Evolutionary conservation across 805 yeast species (phyloP).

Genomic region (Cyberlindnera amylophila): DNA sequence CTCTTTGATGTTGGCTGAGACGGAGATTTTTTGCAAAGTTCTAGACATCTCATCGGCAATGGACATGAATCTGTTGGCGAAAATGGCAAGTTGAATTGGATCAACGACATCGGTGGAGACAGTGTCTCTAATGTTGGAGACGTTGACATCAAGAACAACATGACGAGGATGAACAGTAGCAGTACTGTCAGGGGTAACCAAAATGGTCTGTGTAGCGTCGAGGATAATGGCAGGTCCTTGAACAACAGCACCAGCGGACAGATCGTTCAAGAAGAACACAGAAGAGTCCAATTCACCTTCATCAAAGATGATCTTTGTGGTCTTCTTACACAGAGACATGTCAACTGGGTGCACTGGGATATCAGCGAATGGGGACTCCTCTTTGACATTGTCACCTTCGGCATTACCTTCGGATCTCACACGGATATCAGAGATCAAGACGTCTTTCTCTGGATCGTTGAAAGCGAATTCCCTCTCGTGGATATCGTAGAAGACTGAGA

Average conservation of each 20-base stretch:
- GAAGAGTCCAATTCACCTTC: conserved; percentile 31
- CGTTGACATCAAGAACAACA: conserved; percentile 28
- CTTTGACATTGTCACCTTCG: conserved; percentile 13
- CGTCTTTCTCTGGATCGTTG: conserved; percentile 32
- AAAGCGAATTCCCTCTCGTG: conserved; percentile 37
- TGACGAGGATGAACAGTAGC: conserved; percentile 37
- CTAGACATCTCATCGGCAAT: conserved; percentile 49
- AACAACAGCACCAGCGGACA: conserved; percentile 30
- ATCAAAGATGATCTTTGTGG: conserved; percentile 32
- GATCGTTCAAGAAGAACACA: conserved; percentile 29
- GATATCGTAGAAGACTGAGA: conserved; percentile 25
- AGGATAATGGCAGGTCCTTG: conserved; percentile 56
- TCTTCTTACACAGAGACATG: conserved; percentile 27
- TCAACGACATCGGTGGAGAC: conserved; percentile 43
- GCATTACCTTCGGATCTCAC: conserved; percentile 32
- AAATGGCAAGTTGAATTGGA: conserved; percentile 42
- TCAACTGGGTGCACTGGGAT: conserved; percentile 24
- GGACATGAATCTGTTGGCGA: conserved; percentile 45
- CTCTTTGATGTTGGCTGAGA: conserved; percentile 44
- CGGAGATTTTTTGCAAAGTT: conserved; percentile 41
- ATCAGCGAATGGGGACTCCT: conserved; percentile 27
- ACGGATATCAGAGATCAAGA: conserved; percentile 33
- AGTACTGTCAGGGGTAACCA: conserved; percentile 34
- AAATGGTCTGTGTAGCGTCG: conserved; percentile 61
- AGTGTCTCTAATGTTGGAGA: conserved; percentile 34